Base-by-base conservation (phyloP, 371 early-diverging fungal genomes). In the Mortierella sp. region DNA sequence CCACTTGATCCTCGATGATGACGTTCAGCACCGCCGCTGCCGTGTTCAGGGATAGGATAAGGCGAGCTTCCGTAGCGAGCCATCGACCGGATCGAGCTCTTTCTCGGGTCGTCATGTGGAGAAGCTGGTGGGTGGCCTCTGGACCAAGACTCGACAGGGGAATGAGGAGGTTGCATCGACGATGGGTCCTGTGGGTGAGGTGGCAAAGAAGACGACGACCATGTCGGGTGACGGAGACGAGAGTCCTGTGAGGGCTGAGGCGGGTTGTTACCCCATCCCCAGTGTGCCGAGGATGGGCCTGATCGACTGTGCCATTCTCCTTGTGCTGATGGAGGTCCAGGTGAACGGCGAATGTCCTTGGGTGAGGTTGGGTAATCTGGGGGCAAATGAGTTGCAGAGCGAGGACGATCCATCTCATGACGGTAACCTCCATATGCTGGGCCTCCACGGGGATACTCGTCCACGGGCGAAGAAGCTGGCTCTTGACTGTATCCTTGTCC, bases 131-230 rank as follows among this genome's bases (percentile, higher is more conserved):
- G 59, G n/a, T 78, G 53, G n/a, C 73, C 70, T 51, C 79, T 69
- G 13, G 51, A 71, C 83, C 83, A 83, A 9, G 79, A 73, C 28
- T 77, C 80, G 72, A 77, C 54, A 5, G 77, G 80, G 19, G 54
- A 55, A 31, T 73, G 77, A 4, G 82, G 48, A 44, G 80, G 77
- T 3, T 79, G 79, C 77, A 76, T 72, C 4, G 70, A 44, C 37
- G 69, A 24, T 21, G 77, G 64, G 34, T 73, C 53, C n/a, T 81
- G 81, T 28, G 76, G 71, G 13, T 73, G 74, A 50, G 77, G 76
- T 34, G 67, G 72, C 16, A 54, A 71, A 48, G 78, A 46, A 1
- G 83, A 67, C 9, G 79, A 46, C 1, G 79, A 71, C 83, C 83
- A 83, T 0, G 77, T 74, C 26, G 80, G 69, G 24, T 83, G 76